phyloP scores from a whole-genome alignment of 306 rosid species.

The Rosa persica region DNA sequence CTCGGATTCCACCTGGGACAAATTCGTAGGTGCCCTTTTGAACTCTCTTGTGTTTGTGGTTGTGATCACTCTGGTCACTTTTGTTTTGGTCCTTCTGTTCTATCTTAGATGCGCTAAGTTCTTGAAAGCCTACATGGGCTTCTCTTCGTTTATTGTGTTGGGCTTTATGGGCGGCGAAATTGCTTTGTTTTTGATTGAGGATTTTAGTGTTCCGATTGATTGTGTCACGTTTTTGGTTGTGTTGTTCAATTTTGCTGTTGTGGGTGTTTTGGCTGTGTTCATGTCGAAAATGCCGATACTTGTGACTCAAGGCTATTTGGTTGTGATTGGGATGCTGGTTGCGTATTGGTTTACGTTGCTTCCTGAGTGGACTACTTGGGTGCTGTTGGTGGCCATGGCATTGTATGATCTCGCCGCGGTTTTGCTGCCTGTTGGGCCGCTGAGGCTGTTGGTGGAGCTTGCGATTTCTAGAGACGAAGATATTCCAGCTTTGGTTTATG shows the following conservation, averaged over 20 bases:
- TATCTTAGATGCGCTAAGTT: constrained; percentile 74
- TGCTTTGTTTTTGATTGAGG: constrained; percentile 44
- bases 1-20: constrained; percentile 85
- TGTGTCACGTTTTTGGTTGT: constrained; percentile 57
- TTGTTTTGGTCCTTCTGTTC: constrained; percentile 75
- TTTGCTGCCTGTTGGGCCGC: constrained; percentile 78
- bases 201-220: constrained; percentile 60
- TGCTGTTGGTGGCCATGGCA: constrained; percentile 80
- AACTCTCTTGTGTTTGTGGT: constrained; percentile 76
- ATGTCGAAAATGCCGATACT: constrained; percentile 82
- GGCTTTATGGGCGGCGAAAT: constrained; percentile 80
- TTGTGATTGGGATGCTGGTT: constrained; percentile 78
- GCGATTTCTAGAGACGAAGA: constrained; percentile 94
- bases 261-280: constrained; percentile 90
- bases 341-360: constrained; percentile 93
- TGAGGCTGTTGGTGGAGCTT: constrained; percentile 84
- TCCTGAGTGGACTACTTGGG: constrained; percentile 99
- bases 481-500: constrained; percentile 89
- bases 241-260: constrained; percentile 75
- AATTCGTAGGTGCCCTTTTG: constrained; percentile 75
- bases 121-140: constrained; percentile 76
- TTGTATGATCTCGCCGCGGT: constrained; percentile 93
- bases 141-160: constrained; percentile 73
- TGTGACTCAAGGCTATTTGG: constrained; percentile 83
- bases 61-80: constrained; percentile 65